Evolutionary conservation across 805 yeast species (phyloP), one percentile per base, ranked within the genome.

Genomic region (Candida boidinii): DNA sequence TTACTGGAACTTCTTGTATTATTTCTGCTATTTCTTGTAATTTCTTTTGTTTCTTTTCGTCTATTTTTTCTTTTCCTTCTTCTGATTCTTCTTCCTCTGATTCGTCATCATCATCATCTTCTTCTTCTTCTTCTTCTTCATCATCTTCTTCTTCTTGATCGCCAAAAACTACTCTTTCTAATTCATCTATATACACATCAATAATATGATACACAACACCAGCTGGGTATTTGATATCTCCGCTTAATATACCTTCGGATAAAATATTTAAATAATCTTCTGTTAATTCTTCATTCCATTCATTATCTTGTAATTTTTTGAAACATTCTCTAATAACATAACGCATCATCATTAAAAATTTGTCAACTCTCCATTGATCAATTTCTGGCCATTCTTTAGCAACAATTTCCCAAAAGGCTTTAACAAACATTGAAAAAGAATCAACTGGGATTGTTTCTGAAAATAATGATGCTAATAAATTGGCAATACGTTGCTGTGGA

Each of bases 351-450:
- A 88, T 58, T 45, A 83, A 74, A 57, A 70, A 92, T 60, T 92
- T 92, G 58, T 92, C 96, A 34, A 88, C 53, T 60, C 98, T 76
- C 73, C 79, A 73, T 42, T 81, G 79, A 58, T 90, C 97, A 34
- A 92, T 70, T 7, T 66, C 64, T 33, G 74, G 68, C 97, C 97
- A 92, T 56, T 92, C 95, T 36, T 76, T 66, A 38, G 70, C 62
- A 46, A 87, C 71, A 13, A 90, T 71, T 18, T 58, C 59, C 95
- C 96, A 92, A 53, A 86, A 92, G 1, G 94, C 81, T 31, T 70
- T 64, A 27, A 74, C 64, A 51, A 87, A 86, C 6, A 49, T 47
- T 34, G 62, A 43, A 51, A 72, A 66, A 54, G 65, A 64, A 5
- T 51, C 53, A 4, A 44, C 42, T 1, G 73, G 64, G 12, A 72